Conservation (phyloP, 2,329 filamentous ascomycete species). For the Byssoonygena ceratinophila region DNA sequence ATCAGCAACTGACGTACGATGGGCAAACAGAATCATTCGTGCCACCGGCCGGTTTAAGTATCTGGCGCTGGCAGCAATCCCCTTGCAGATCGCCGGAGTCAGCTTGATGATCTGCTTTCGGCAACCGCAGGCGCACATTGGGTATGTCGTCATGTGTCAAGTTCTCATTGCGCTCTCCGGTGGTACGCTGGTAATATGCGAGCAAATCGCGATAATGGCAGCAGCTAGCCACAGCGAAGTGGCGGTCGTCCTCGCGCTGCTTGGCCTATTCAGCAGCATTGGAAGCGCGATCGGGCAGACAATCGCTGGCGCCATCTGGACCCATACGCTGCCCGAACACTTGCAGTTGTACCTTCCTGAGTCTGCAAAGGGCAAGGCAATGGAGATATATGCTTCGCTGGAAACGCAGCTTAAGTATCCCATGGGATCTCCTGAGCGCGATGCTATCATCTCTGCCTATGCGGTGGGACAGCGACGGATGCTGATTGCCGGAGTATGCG, state of each 20-base stretch:
- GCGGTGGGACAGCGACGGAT: slow-evolving; percentile 37
- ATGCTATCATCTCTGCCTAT: slow-evolving; percentile 39
- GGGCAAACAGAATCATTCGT: slow-evolving; percentile 28
- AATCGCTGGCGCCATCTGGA: slow-evolving; percentile 25
- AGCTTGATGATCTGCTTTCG: slow-evolving; percentile 47
- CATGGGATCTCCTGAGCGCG: slow-evolving; percentile 31
- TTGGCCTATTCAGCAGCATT: slow-evolving; percentile 23
- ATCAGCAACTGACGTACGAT: neutral
- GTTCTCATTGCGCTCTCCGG: slow-evolving; percentile 44
- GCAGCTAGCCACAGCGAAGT: slow-evolving; percentile 44
- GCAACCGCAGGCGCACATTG: slow-evolving; percentile 35
- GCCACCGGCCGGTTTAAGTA: slow-evolving; percentile 42
- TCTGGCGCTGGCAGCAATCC: slow-evolving; percentile 36
- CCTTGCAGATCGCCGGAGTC: slow-evolving; percentile 40
- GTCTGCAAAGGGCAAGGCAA: slow-evolving; percentile 14
- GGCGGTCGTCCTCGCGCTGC: slow-evolving; percentile 29
- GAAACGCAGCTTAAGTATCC: slow-evolving; percentile 25
- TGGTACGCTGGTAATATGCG: slow-evolving; percentile 41
- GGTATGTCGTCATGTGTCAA: slow-evolving; percentile 44
- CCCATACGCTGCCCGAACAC: slow-evolving; percentile 19
- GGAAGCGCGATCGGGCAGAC: slow-evolving; percentile 25
- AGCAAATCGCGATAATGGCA: slow-evolving; percentile 48
- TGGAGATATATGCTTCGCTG: slow-evolving; percentile 18
- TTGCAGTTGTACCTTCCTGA: slow-evolving; percentile 18
- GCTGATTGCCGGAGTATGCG: slow-evolving; percentile 26